phyloP scores from a whole-genome alignment of 768 basidiomycete species.

The Kwoniella dendrophila region DNA sequence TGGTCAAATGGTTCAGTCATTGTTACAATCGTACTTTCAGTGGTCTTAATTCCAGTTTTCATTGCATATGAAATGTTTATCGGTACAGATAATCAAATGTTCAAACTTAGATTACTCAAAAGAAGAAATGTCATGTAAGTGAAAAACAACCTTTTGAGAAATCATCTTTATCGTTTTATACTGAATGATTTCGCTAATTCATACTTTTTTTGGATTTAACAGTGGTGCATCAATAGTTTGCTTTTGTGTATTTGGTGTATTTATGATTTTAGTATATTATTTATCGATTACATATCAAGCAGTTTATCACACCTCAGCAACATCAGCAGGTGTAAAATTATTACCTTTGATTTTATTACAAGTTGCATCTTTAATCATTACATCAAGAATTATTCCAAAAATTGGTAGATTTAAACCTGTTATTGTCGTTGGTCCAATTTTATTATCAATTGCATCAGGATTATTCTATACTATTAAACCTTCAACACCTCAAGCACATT shows the following conservation, averaged over 20 bases:
- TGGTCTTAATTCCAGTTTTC: conserved; percentile 52
- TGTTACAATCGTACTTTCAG: conserved; percentile 48
- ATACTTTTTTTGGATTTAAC: neutral
- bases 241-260: conserved; percentile 50
- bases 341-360: conserved; percentile 54
- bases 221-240: conserved; percentile 48
- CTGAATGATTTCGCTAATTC: neutral
- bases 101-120: conserved; percentile 56
- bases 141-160: neutral
- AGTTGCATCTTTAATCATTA: conserved; percentile 51
- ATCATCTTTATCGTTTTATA: neutral
- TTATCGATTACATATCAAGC: conserved; percentile 53
- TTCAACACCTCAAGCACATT: conserved; percentile 32
- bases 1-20: conserved; percentile 61
- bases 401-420: conserved; percentile 57
- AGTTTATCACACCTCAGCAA: conserved; percentile 50
- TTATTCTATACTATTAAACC: conserved; percentile 56
- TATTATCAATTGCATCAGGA: conserved; percentile 56
- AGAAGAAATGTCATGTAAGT: conserved; percentile 51
- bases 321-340: conserved; percentile 54
- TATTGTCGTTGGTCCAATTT: conserved; percentile 55
- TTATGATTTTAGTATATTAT: conserved; percentile 54
- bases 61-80: conserved; percentile 56
- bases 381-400: conserved; percentile 44
- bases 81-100: conserved; percentile 56